phyloP scores from a whole-genome alignment of 192 early-diverging fungal genomes.

The Coemansia sp. region DNA sequence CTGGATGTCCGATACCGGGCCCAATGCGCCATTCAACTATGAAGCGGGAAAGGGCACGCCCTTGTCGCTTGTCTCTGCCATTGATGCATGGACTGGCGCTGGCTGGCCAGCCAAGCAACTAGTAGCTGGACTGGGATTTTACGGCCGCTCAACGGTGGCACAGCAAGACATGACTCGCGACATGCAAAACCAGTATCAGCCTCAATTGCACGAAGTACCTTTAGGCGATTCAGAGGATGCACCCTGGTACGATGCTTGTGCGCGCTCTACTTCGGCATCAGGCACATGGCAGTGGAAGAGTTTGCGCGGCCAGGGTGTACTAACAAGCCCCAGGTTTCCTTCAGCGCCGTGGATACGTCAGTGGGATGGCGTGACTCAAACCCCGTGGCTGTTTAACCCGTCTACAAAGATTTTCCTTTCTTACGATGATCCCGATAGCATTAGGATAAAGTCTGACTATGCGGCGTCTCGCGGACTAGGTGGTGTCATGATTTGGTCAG shows the following conservation, averaged over 20 bases:
- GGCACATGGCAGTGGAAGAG: conserved; percentile 68
- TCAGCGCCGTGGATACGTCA: conserved; percentile 62
- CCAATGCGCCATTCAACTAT: conserved; percentile 61
- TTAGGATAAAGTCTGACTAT: conserved; percentile 59
- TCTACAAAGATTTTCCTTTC: conserved; percentile 61
- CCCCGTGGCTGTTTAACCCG: conserved; percentile 73
- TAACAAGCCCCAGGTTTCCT: conserved; percentile 52
- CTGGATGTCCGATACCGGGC: conserved; percentile 59
- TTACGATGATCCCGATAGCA: conserved; percentile 66
- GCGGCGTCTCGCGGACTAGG: conserved; percentile 57
- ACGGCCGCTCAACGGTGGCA: conserved; percentile 58
- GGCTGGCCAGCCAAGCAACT: conserved; percentile 65
- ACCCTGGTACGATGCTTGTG: conserved; percentile 59
- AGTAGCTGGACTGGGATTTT: conserved; percentile 63
- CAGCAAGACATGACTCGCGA: conserved; percentile 36
- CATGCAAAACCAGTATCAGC: conserved; percentile 33
- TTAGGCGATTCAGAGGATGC: conserved; percentile 61
- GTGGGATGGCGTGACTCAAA: conserved; percentile 61
- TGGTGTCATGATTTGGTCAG: conserved; percentile 64
- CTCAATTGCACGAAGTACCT: conserved; percentile 24
- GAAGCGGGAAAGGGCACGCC: conserved; percentile 34
- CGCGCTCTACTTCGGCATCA: conserved; percentile 44
- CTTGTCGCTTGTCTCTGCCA: conserved; percentile 54
- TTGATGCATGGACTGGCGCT: conserved; percentile 60
- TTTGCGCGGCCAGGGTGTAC: conserved; percentile 58